Conservation (phyloP, 108 stramenopile species). For the Nitzschia palea region DNA sequence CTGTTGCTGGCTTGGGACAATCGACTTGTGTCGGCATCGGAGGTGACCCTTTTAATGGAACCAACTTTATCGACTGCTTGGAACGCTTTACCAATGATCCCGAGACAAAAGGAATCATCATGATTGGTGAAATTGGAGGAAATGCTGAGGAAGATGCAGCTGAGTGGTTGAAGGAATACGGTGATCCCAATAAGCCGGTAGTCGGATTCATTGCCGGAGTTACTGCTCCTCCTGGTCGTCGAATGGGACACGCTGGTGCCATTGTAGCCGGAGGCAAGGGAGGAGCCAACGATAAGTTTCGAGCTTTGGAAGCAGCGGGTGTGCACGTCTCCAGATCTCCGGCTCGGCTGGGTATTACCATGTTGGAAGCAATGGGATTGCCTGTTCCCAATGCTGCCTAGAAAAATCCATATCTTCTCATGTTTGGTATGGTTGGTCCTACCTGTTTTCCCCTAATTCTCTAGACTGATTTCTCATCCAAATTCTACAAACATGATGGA, state of each 20-base stretch:
- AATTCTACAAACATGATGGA: too few species aligned
- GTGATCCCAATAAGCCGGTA: constrained; percentile 98
- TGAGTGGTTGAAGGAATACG: constrained; percentile 95
- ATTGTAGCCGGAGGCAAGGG: constrained; percentile 98
- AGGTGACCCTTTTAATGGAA: constrained; percentile 99
- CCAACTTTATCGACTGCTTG: constrained; percentile 98
- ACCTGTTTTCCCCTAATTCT: too few species aligned
- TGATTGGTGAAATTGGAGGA: constrained; percentile 99
- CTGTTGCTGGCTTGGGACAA: constrained; percentile 94
- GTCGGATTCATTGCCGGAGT: constrained; percentile 99
- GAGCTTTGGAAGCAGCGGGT: constrained; percentile 91
- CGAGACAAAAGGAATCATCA: constrained; percentile 97
- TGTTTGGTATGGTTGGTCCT: too few species aligned
- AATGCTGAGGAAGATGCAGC: constrained; percentile 97
- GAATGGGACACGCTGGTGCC: constrained; percentile 99
- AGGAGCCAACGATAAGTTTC: constrained; percentile 94
- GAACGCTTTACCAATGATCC: constrained; percentile 98
- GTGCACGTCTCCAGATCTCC: constrained; percentile 93
- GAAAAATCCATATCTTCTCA: too few species aligned
- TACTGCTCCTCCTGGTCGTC: constrained; percentile 98
- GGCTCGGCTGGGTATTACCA: constrained; percentile 92
- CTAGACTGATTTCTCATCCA: too few species aligned
- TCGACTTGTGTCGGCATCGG: constrained; percentile 98
- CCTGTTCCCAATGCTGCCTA: constrained; percentile 19
- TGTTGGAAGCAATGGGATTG: constrained; percentile 93